phyloP scores from a whole-genome alignment of 768 basidiomycete genomes.

The Pleurotus eryngii region DNA sequence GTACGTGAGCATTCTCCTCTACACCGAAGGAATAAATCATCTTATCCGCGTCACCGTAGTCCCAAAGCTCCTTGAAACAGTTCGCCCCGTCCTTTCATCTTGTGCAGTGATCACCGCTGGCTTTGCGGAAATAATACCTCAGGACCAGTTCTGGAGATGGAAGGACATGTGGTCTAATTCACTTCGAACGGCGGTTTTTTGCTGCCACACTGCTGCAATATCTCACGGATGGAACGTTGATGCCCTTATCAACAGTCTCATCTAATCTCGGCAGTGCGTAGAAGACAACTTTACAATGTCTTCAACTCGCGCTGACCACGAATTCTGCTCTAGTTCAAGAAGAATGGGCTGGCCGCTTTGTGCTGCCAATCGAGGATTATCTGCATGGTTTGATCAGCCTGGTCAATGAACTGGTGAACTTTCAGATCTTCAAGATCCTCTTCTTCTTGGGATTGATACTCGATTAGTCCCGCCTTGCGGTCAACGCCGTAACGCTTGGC shows the following conservation, averaged over 20 bases:
- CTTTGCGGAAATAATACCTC: constrained; percentile 60
- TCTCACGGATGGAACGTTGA: constrained; percentile 52
- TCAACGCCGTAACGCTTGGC: constrained; percentile 80
- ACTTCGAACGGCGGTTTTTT: constrained; percentile 66
- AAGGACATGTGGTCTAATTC: constrained; percentile 81
- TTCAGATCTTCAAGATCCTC: constrained; percentile 1
- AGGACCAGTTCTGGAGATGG: constrained; percentile 80
- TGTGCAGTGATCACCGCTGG: constrained; percentile 48
- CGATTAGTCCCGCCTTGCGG: constrained; percentile 67
- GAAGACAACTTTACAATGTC: neutral
- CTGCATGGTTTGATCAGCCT: constrained; percentile 75
- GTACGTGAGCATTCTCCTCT: constrained; percentile 36
- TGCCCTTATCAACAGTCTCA: constrained; percentile 50
- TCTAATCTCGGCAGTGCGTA: constrained; percentile 66
- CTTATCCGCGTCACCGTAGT: constrained; percentile 37
- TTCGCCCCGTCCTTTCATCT: constrained; percentile 51
- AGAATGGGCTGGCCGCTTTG: constrained; percentile 66
- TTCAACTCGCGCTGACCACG: neutral
- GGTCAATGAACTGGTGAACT: constrained; percentile 73
- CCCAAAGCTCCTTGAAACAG: constrained; percentile 51
- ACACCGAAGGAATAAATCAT: constrained; percentile 9
- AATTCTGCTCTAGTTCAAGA: constrained; percentile 47
- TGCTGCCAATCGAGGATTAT: constrained; percentile 73
- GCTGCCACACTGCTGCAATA: constrained; percentile 65
- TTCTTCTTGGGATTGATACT: neutral